These are phyloP conservation scores for Fagus sylvatica DNA, from an alignment of 306 rosid species.

Conservation along the genomic window DNA sequence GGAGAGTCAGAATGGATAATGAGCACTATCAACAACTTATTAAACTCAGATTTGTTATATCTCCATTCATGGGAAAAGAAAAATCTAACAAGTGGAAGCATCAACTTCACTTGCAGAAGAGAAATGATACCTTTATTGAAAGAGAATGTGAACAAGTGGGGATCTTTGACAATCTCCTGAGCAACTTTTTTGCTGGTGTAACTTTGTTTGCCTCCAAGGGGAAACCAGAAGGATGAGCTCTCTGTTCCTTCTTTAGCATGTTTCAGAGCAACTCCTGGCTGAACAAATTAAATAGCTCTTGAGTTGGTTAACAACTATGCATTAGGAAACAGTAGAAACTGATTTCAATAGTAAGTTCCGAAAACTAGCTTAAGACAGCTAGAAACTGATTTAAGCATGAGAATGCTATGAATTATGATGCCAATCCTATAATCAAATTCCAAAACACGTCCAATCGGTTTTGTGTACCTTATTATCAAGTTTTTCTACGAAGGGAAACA, in stretches of 20 bases:
- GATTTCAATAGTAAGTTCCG: background rate
- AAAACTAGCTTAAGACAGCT: background rate
- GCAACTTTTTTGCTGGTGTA: slow-evolving; percentile 66
- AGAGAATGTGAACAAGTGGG: slow-evolving; percentile 83
- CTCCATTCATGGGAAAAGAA: background rate
- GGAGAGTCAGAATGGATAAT: slow-evolving; percentile 40
- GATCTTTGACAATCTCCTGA: slow-evolving; percentile 73
- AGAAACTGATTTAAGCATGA: background rate
- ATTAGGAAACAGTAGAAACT: slow-evolving; percentile 14
- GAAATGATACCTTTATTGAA: slow-evolving; percentile 65
- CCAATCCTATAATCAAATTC: background rate
- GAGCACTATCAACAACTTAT: slow-evolving; percentile 21
- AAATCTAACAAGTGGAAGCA: background rate
- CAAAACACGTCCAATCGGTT: background rate
- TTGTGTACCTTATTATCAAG: background rate
- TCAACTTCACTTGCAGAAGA: background rate
- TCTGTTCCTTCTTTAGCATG: slow-evolving; percentile 98
- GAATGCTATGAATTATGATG: background rate
- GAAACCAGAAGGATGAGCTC: slow-evolving; percentile 94
- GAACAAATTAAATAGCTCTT: slow-evolving; percentile 38
- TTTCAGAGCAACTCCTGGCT: slow-evolving; percentile 88
- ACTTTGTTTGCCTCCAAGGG: slow-evolving; percentile 93
- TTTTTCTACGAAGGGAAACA: background rate
- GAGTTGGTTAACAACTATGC: slow-evolving; percentile 18
- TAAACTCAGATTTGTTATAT: slow-evolving; percentile 23